A percentile compares a stretch with the other conserved stretches of the same genome.
Conservation (phyloP, 306 rosid species). For the Cyamopsis tetragonoloba region DNA sequence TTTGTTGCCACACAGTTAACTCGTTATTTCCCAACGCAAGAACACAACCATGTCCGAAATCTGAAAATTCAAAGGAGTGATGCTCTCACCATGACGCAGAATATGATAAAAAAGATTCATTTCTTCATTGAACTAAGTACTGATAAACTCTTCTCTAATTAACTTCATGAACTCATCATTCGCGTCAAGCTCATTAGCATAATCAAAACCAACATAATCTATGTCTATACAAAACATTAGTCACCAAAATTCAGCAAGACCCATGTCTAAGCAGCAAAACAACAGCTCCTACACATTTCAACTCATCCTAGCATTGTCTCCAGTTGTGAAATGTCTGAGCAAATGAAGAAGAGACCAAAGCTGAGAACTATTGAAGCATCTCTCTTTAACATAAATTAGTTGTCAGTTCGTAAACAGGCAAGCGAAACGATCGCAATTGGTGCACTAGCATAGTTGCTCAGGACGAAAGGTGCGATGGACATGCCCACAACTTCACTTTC, state of each 20-base stretch:
- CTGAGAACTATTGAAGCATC: constrained; percentile 20
- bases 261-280: constrained; percentile 20
- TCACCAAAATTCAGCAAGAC: constrained; percentile 19
- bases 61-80: not conserved
- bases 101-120: not conserved
- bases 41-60: not conserved
- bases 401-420: constrained; percentile 8
- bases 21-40: not conserved
- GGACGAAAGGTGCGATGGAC: constrained; percentile 49
- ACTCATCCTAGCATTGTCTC: constrained; percentile 22
- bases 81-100: not conserved
- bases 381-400: not conserved
- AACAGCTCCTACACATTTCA: not conserved
- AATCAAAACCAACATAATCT: constrained; percentile 30
- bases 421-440: not conserved
- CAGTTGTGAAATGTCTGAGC: constrained; percentile 6
- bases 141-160: constrained; percentile 19
- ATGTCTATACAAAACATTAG: constrained; percentile 17
- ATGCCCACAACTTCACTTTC: constrained; percentile 94
- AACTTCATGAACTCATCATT: not conserved
- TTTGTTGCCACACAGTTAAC: not conserved
- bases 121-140: not conserved
- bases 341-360: constrained; percentile 18
- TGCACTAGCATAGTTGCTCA: constrained; percentile 23
- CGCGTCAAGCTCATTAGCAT: not conserved